Evolutionary conservation across 441 rosid genomes (phyloP), one percentile per base, ranked within the genome.

Genomic region (Populus hybrid): DNA sequence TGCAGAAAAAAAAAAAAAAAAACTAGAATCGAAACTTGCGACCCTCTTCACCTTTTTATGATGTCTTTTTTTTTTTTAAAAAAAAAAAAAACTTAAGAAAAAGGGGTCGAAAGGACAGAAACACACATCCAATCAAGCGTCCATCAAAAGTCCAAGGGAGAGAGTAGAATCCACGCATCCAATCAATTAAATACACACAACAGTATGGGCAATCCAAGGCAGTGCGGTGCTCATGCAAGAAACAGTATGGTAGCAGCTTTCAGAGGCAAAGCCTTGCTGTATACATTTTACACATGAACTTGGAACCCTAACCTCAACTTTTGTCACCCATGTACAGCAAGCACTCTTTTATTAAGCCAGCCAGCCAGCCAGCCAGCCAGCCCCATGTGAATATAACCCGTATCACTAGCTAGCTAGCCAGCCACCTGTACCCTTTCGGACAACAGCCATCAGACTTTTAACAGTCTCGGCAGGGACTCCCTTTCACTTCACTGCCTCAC

Each of bases 41-140:
- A 34, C 36, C 8, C 36, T 34, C 36, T 6, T 34, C 8, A 34
- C 36, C 36, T 34, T 34, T 34, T 34, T 34, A 34, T 34, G 36
- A 38, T 0, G 42, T 10, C 12, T 40, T 40, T 40, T 10, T 4
- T 40, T 40, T 28, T 28, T 28, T 26, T 26, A 8, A 11, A 9
- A 3, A 0, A 40, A 40, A 10, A 38, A 9, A 40, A 40, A 32
- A 6, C 46, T 40, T 40, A 10, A 11, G 50, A 42, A 14, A 14
- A 14, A 4, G 4, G 57, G 19, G 18, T 42, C 10, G 18, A 1
- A 42, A 12, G 53, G 18, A 46, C 57, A 46, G 18, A 14, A 46
- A 46, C 57, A 75, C 7, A 46, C 30, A 71, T 71, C 64, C 7
- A 46, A 71, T 71, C 74, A 71, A 42, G 35, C 7, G 35, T 71